phyloP scores from a whole-genome alignment of 2,329 filamentous ascomycete genomes.

The Fusarium udum region DNA sequence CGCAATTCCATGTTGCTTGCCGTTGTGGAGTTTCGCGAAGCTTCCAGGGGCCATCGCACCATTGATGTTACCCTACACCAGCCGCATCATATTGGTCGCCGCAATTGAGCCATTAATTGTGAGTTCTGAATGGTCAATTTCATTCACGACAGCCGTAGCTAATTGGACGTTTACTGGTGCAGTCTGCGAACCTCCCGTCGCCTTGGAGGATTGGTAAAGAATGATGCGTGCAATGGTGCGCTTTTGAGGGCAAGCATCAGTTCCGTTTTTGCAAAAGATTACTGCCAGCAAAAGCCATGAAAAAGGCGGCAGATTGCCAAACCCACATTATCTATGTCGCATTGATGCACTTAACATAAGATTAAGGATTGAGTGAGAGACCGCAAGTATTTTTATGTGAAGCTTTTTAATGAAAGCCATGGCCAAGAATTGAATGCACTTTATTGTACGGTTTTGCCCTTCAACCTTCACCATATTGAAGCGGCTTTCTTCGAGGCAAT shows the following conservation, averaged over 20 bases:
- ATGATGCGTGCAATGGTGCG: accelerated
- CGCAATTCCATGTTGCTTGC: background rate
- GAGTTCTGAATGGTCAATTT: no score
- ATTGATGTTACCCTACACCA: background rate
- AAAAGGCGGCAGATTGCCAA: accelerated
- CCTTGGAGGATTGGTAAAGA: background rate
- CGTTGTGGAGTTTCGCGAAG: conserved; percentile 22
- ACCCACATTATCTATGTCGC: background rate
- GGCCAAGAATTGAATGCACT: accelerated
- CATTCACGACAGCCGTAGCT: background rate
- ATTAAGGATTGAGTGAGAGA: background rate
- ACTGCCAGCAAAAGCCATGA: accelerated
- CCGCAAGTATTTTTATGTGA: no score
- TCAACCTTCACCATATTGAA: background rate
- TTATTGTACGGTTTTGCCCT: no score
- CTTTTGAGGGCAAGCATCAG: accelerated
- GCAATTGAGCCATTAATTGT: background rate
- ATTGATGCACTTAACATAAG: accelerated
- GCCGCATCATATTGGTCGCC: background rate
- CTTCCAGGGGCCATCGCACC: conserved; percentile 1
- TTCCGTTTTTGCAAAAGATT: no score
- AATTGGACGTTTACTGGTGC: background rate
- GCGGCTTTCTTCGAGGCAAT: background rate
- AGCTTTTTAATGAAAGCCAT: background rate
- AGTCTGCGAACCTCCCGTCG: background rate